Conservation (phyloP, 2,329 filamentous ascomycete species). For the Pestalotiopsis sp. region DNA sequence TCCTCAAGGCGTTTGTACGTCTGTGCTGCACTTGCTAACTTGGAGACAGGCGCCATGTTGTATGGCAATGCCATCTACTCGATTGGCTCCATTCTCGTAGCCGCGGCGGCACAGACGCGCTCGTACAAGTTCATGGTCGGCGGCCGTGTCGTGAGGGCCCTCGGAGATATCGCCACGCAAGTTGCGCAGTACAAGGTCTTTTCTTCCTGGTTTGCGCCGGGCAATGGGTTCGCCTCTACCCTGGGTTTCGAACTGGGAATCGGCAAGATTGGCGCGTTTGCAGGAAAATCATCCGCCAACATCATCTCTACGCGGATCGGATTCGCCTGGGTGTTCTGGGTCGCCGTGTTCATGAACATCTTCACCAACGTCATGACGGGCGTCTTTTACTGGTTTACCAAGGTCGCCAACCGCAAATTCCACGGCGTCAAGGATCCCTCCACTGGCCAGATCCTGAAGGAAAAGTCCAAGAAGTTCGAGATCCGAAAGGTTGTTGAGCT, state of each 20-base stretch:
- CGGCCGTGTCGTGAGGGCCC: conserved; percentile 54
- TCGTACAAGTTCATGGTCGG: conserved; percentile 64
- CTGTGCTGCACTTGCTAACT: too few relatives aligned
- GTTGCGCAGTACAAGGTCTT: conserved; percentile 68
- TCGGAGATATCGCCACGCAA: conserved; percentile 67
- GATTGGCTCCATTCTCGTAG: conserved; percentile 60
- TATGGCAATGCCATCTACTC: conserved; percentile 65
- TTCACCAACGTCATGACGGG: conserved; percentile 60
- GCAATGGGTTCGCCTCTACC: conserved; percentile 63
- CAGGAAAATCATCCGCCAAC: conserved; percentile 62
- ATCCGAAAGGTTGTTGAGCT: conserved; percentile 56
- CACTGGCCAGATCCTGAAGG: conserved; percentile 61
- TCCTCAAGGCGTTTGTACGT: too few relatives aligned
- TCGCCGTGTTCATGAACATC: conserved; percentile 63
- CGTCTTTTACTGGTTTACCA: conserved; percentile 58
- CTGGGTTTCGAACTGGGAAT: conserved; percentile 62
- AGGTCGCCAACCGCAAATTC: conserved; percentile 51
- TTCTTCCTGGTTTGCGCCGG: conserved; percentile 65
- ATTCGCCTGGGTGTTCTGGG: conserved; percentile 66
- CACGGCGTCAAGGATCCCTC: conserved; percentile 52
- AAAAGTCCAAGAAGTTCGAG: conserved; percentile 61
- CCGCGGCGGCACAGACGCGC: conserved; percentile 56
- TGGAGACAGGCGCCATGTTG: conserved; percentile 45
- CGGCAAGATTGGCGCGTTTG: conserved; percentile 63
- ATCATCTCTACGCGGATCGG: conserved; percentile 59